These are phyloP conservation scores for Penicillium taxi DNA, from an alignment of 495 filamentous ascomycete genomes.

Conservation along the genomic window DNA sequence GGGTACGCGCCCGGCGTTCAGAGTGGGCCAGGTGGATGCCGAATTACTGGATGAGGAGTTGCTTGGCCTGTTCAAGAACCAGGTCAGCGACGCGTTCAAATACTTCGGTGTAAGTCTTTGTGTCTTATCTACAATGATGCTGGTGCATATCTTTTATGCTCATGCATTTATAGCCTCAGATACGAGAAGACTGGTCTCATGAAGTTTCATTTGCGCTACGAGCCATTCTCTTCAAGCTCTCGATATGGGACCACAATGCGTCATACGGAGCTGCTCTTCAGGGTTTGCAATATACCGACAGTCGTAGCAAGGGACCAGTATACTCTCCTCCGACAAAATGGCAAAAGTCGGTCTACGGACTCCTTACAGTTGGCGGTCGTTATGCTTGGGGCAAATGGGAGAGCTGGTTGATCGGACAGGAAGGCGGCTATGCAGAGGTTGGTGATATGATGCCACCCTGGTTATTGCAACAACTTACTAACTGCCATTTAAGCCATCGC, in stretches of 20 bases:
- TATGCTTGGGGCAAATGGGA: constrained; percentile 92
- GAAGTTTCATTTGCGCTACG: constrained; percentile 77
- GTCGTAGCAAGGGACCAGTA: constrained; percentile 55
- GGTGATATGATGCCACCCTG: too few species aligned
- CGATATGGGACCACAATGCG: constrained; percentile 92
- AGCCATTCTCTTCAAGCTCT: constrained; percentile 81
- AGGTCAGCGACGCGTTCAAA: constrained; percentile 83
- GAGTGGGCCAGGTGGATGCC: constrained; percentile 94
- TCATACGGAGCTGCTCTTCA: constrained; percentile 91
- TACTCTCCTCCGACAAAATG: constrained; percentile 55
- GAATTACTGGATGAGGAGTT: constrained; percentile 94
- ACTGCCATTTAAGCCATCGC: constrained; percentile 27
- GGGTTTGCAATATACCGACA: constrained; percentile 83
- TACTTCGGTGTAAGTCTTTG: constrained; percentile 56
- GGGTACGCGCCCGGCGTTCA: constrained; percentile 75
- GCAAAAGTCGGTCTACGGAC: constrained; percentile 79
- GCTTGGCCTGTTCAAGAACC: constrained; percentile 71
- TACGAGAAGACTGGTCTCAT: constrained; percentile 73
- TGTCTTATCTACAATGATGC: not conserved
- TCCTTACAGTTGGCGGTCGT: constrained; percentile 77
- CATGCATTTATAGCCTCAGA: constrained; percentile 36
- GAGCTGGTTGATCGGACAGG: constrained; percentile 67
- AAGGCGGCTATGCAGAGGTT: constrained; percentile 61
- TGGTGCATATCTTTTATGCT: too few species aligned
- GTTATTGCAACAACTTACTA: not conserved